phyloP scores from a whole-genome alignment of 768 basidiomycete genomes.

The Sporobolomyces pararoseus region DNA sequence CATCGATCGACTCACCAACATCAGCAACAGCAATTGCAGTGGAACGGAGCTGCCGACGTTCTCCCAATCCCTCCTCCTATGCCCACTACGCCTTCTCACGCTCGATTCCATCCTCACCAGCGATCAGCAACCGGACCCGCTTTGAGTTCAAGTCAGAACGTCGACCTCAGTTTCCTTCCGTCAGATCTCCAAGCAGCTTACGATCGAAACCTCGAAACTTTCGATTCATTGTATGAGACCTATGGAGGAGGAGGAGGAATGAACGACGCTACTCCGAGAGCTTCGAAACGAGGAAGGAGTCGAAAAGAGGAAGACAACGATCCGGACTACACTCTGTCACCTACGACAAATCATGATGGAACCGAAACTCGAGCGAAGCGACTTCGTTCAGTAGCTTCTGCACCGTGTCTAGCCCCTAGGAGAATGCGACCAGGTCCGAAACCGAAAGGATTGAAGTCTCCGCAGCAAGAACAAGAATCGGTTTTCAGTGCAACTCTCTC shows the following conservation, averaged over 20 bases:
- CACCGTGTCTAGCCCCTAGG: slow-evolving; percentile 33
- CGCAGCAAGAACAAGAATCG: slow-evolving; percentile 42
- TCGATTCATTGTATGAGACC: slow-evolving; percentile 33
- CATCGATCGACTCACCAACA: no score
- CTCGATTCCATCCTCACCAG: not conserved
- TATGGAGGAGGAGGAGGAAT: slow-evolving; percentile 16
- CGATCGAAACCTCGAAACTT: slow-evolving; percentile 33
- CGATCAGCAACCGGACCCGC: slow-evolving; percentile 15
- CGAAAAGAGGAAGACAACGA: slow-evolving; percentile 11
- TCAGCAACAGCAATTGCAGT: no score
- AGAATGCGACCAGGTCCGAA: slow-evolving; percentile 49
- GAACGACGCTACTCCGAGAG: not conserved
- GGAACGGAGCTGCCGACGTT: not conserved
- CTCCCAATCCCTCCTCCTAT: not conserved
- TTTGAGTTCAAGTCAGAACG: not conserved
- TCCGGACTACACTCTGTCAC: slow-evolving; percentile 15
- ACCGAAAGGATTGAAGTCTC: slow-evolving; percentile 48
- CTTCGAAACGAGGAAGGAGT: slow-evolving; percentile 4
- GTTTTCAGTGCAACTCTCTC: slow-evolving; percentile 38
- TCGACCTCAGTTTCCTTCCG: slow-evolving; percentile 12
- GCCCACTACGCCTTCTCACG: not conserved
- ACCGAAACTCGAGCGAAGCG: slow-evolving; percentile 29
- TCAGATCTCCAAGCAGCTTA: slow-evolving; percentile 19
- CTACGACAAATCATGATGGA: slow-evolving; percentile 38
- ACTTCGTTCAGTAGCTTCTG: slow-evolving; percentile 38